phyloP scores from a whole-genome alignment of 106 monocot genomes.

The Xerophyta viscosa region DNA sequence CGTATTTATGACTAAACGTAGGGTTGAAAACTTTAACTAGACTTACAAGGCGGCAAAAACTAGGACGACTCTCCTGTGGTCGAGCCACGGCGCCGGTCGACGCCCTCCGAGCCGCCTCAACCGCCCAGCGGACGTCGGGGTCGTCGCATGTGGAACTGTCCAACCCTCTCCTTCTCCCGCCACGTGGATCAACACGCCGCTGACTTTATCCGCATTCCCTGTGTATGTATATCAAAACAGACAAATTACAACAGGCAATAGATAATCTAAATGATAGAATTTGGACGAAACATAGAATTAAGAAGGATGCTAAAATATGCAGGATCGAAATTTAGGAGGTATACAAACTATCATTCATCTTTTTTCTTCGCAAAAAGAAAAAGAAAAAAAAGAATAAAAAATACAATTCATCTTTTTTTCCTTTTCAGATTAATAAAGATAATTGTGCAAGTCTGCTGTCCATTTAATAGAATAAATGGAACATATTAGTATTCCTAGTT shows the following conservation, averaged over 20 bases:
- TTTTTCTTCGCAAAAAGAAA: too few species aligned
- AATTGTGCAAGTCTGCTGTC: too few species aligned
- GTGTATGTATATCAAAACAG: background rate
- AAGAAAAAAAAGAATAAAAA: too few species aligned
- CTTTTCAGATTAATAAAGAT: too few species aligned
- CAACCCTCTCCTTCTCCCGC: background rate
- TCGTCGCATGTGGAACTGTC: background rate
- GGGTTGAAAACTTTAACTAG: background rate
- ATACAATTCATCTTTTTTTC: too few species aligned
- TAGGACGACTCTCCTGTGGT: slow-evolving; percentile 2
- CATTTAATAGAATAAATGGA: too few species aligned
- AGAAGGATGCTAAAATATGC: too few species aligned
- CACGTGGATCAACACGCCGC: slow-evolving; percentile 1
- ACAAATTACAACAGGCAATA: background rate
- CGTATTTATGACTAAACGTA: background rate
- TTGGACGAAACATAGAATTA: too few species aligned
- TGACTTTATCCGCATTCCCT: background rate
- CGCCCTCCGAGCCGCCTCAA: background rate
- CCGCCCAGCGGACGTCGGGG: slow-evolving; percentile 1
- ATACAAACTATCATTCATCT: too few species aligned
- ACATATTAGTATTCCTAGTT: too few species aligned
- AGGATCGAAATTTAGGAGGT: too few species aligned
- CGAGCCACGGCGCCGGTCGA: slow-evolving; percentile 3
- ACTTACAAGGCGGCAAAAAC: slow-evolving; percentile 10
- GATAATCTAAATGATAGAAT: background rate